Evolutionary conservation across 2,329 filamentous ascomycete species (phyloP).

Genomic region (Aspergillus fischeri): DNA sequence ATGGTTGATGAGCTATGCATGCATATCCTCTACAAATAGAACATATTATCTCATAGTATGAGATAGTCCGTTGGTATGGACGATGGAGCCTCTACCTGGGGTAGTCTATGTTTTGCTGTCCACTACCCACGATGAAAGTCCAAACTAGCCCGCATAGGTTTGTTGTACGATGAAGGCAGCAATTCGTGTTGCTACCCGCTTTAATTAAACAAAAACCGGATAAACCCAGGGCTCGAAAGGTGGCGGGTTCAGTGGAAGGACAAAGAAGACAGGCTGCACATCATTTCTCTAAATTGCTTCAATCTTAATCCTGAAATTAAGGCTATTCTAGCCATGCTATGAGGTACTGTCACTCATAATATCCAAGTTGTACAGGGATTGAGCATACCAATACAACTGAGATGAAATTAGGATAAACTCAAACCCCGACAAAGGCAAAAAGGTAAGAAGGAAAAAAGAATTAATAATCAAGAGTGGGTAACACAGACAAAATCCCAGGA

Average conservation of each 20-base stretch:
- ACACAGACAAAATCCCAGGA: not conserved
- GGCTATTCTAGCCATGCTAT: not conserved
- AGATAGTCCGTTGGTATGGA: not conserved
- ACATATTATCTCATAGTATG: not conserved
- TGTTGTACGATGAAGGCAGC: not conserved
- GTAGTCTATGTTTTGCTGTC: not conserved
- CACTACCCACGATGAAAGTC: not conserved
- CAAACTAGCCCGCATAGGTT: not conserved
- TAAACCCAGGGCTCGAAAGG: not conserved
- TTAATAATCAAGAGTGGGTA: constrained; percentile 1
- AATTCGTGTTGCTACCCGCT: not conserved
- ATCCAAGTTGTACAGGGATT: not conserved
- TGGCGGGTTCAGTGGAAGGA: not conserved
- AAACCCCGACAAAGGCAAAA: not conserved
- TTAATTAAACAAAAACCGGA: not conserved
- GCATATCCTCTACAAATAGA: not conserved
- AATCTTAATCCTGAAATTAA: not conserved
- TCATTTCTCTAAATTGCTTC: too few species aligned
- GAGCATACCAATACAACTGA: not conserved
- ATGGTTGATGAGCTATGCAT: not conserved
- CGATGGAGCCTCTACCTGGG: not conserved
- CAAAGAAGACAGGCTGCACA: not conserved
- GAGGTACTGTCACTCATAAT: not conserved
- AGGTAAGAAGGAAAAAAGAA: not conserved
- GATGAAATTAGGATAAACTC: constrained; percentile 1